Percentiles rank a stretch among this genome's conserved stretches.
Evolutionary conservation across 2,329 filamentous ascomycete species (phyloP).

Genomic region (Colletotrichum costaricense): DNA sequence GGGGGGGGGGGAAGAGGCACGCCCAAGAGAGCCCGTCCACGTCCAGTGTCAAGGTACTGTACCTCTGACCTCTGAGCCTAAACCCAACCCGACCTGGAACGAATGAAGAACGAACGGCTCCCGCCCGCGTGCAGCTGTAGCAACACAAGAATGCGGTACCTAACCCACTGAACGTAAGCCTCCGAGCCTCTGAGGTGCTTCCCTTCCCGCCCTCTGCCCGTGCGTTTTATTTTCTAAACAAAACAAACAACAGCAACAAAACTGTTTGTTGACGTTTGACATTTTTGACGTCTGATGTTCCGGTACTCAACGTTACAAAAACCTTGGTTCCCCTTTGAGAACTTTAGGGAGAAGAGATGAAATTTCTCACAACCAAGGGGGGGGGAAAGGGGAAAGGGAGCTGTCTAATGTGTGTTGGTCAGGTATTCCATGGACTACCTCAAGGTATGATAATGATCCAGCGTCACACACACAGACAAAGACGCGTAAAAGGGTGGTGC

Average conservation of each 20-base stretch:
- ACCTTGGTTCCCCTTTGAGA: not conserved
- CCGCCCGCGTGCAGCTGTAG: conserved; percentile 35
- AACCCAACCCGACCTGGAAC: not conserved
- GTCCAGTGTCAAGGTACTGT: too few relatives aligned
- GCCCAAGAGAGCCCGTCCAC: too few relatives aligned
- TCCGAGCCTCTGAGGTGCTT: not conserved
- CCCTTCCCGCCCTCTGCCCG: not conserved
- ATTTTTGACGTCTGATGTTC: not conserved
- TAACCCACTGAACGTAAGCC: not conserved
- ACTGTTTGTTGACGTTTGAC: not conserved
- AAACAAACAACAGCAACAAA: not conserved
- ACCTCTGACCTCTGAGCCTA: too few relatives aligned
- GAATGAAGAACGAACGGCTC: conserved; percentile 28
- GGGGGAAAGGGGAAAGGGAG: not conserved
- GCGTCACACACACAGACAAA: not conserved
- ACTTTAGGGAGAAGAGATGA: not conserved
- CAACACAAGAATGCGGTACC: conserved; percentile 13
- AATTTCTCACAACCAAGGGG: not conserved
- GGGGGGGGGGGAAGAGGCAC: not conserved
- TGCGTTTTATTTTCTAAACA: not conserved
- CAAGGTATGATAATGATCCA: not conserved
- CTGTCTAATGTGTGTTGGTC: not conserved
- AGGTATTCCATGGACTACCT: not conserved
- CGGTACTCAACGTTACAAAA: not conserved
- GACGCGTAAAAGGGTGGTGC: not conserved